Conservation (phyloP, 441 rosid species). For the Erodium texanum region DNA sequence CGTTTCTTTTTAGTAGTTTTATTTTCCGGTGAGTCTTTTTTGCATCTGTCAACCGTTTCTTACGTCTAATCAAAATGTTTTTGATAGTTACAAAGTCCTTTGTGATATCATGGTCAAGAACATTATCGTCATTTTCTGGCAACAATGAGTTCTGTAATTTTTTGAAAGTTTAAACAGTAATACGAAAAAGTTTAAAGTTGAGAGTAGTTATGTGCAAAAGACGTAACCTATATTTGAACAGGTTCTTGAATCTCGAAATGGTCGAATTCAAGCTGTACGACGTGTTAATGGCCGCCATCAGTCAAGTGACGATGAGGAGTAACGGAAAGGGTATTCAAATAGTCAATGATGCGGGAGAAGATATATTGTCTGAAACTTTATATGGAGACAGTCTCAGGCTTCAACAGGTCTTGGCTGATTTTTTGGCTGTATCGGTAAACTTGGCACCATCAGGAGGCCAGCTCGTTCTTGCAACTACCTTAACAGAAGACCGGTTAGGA, state of each 20-base stretch:
- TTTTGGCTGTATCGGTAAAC: conserved; percentile 38
- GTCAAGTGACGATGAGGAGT: conserved; percentile 55
- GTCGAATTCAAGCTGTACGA: conserved; percentile 55
- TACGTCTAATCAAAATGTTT: no score
- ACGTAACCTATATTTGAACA: no score
- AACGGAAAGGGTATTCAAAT: conserved; percentile 40
- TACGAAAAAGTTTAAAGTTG: no score
- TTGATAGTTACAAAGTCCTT: no score
- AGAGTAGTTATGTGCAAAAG: no score
- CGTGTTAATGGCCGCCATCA: conserved; percentile 42
- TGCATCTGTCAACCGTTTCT: no score
- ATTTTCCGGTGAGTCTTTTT: no score
- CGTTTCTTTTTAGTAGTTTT: no score
- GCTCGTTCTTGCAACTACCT: conserved; percentile 40
- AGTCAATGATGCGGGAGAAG: conserved; percentile 37
- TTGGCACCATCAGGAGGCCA: conserved; percentile 64
- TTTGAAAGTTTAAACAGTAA: no score
- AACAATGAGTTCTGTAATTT: no score
- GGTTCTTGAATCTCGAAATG: conserved; percentile 45
- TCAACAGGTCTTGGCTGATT: conserved; percentile 70
- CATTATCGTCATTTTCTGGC: no score
- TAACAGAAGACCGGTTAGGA: conserved; percentile 65
- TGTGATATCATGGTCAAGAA: no score
- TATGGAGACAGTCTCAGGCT: conserved; percentile 69
- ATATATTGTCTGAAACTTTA: conserved; percentile 37